Evolutionary conservation across 805 yeast species (phyloP).

Genomic region (Teunomyces funiuensis): DNA sequence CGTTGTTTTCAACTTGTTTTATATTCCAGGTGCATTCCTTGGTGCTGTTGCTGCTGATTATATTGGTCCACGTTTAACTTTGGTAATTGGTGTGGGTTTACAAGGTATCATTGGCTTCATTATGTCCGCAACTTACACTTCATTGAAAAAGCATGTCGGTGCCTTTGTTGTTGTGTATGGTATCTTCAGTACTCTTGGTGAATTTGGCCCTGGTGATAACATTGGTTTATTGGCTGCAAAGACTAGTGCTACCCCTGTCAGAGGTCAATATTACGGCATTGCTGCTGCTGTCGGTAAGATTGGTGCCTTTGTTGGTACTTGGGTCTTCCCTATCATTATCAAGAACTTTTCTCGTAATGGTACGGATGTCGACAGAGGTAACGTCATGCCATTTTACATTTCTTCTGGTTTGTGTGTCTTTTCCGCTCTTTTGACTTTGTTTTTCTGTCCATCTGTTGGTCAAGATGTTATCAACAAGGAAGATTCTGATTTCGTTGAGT

Average conservation of each 20-base stretch:
- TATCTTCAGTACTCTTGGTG: constrained; percentile 83
- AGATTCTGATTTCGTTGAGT: constrained; percentile 68
- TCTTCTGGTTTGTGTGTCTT: constrained; percentile 75
- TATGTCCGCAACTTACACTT: constrained; percentile 71
- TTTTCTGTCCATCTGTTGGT: constrained; percentile 76
- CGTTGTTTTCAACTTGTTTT: constrained; percentile 81
- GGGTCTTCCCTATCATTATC: constrained; percentile 80
- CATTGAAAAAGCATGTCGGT: constrained; percentile 60
- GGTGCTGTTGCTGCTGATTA: constrained; percentile 88
- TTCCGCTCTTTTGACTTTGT: constrained; percentile 66
- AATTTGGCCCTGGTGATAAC: constrained; percentile 93
- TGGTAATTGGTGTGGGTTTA: constrained; percentile 61
- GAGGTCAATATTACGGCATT: constrained; percentile 89
- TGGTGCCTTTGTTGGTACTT: constrained; percentile 91
- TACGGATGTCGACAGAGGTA: constrained; percentile 50
- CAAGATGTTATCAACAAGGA: constrained; percentile 81
- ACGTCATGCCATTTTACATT: constrained; percentile 78
- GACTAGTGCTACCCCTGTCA: constrained; percentile 79
- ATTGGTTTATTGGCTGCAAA: constrained; percentile 86
- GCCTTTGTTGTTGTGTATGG: constrained; percentile 87
- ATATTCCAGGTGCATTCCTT: constrained; percentile 83
- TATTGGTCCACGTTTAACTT: constrained; percentile 85
- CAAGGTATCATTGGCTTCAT: constrained; percentile 82
- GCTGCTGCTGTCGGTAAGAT: constrained; percentile 91
- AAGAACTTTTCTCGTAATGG: constrained; percentile 51